phyloP scores from a whole-genome alignment of 169 alveolate genomes.

The Plasmodium malariae region DNA sequence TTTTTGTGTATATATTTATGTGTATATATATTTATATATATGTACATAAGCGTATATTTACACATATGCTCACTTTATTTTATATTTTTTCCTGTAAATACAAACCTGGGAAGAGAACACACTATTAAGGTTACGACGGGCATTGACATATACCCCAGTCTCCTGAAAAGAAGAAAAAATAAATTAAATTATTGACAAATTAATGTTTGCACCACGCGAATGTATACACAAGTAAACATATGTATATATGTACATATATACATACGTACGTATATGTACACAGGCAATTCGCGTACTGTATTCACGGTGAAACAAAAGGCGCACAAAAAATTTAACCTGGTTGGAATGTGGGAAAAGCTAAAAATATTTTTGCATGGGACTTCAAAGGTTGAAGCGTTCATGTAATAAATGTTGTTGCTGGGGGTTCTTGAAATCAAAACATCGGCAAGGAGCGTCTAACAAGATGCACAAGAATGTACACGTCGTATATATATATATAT shows the following conservation, averaged over 20 bases:
- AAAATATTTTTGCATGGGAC: constrained; percentile 83
- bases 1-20: neutral
- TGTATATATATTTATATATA: constrained; percentile 21
- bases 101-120: constrained; percentile 82
- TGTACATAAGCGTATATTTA: too few relatives aligned
- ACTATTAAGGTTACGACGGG: constrained; percentile 84
- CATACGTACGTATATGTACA: too few relatives aligned
- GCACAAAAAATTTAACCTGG: constrained; percentile 40
- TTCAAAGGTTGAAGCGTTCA: constrained; percentile 73
- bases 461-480: neutral
- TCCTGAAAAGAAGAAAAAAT: constrained; percentile 47
- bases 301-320: neutral
- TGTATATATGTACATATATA: neutral
- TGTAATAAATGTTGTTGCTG: constrained; percentile 45
- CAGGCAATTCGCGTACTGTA: too few relatives aligned
- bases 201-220: neutral
- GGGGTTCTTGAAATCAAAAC: constrained; percentile 80
- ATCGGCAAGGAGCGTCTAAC: constrained; percentile 81
- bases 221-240: neutral
- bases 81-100: neutral
- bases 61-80: too few relatives aligned
- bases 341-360: constrained; percentile 84
- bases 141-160: constrained; percentile 85
- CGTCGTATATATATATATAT: neutral
- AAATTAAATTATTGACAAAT: neutral